A percentile compares a stretch with the other conserved stretches of the same genome.
phyloP scores from a whole-genome alignment of 177 flowering plant species.

The Vitis hybrid region DNA sequence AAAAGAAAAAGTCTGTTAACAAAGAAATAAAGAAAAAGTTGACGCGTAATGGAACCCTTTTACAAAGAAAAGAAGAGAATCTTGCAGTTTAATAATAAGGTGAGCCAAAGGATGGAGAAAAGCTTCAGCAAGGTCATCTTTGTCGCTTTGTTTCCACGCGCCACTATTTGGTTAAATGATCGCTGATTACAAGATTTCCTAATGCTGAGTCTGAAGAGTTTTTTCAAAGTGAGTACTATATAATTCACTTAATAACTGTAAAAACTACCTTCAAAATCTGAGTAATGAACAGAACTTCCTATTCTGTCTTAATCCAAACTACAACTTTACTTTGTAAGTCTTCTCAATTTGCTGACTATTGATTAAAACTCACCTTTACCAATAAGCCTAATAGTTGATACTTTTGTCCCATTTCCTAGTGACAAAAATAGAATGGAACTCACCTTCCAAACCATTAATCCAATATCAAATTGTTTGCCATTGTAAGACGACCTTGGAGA shows the following conservation, averaged over 20 bases:
- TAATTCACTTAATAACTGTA: not conserved
- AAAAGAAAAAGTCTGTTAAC: not conserved
- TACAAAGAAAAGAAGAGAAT: conserved; percentile 8
- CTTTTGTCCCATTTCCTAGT: too few relatives aligned
- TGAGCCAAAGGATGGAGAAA: not conserved
- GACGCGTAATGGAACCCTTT: not conserved
- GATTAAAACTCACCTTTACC: too few relatives aligned
- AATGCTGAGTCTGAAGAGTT: not conserved
- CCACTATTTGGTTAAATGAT: not conserved
- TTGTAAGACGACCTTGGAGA: conserved; percentile 39
- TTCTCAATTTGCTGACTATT: too few relatives aligned
- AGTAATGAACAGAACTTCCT: too few relatives aligned
- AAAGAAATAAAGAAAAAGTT: not conserved
- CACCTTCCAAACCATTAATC: conserved; percentile 49
- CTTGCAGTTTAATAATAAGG: conserved; percentile 2
- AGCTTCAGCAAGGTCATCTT: not conserved
- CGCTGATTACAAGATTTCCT: not conserved
- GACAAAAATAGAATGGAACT: not conserved
- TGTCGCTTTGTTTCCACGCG: not conserved
- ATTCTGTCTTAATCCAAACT: too few relatives aligned
- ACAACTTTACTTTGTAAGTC: too few relatives aligned
- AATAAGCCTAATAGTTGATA: too few relatives aligned
- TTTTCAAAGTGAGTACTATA: not conserved
- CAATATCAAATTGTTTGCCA: conserved; percentile 41
- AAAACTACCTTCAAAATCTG: not conserved